Percentiles rank a stretch among this genome's conserved stretches.
These are phyloP conservation scores for Candida labiduridarum DNA, from an alignment of 1,139 yeast genomes.

Conservation along the genomic window DNA sequence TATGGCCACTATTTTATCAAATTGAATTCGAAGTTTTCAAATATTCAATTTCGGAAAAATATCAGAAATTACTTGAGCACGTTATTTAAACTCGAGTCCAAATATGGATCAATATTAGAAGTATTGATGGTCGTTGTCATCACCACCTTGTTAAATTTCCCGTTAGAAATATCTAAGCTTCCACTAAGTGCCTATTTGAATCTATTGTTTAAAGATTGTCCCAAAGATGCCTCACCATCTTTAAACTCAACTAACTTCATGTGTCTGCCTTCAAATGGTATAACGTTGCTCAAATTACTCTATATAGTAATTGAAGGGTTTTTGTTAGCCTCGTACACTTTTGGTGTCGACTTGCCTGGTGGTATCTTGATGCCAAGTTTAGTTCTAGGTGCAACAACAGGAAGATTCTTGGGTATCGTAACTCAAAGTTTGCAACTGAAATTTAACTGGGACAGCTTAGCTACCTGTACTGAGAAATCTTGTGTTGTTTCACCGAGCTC, in stretches of 20 bases:
- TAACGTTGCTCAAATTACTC: slow-evolving; percentile 38
- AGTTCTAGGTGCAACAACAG: slow-evolving; percentile 69
- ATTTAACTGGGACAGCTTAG: slow-evolving; percentile 41
- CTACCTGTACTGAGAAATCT: slow-evolving; percentile 54
- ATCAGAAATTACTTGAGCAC: slow-evolving; percentile 23
- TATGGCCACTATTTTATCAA: slow-evolving; percentile 59
- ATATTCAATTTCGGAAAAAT: slow-evolving; percentile 19
- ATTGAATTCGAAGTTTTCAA: slow-evolving; percentile 42
- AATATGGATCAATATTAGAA: slow-evolving; percentile 43
- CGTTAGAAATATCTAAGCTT: slow-evolving; percentile 53
- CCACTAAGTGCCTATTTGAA: slow-evolving; percentile 60
- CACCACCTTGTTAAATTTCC: slow-evolving; percentile 59
- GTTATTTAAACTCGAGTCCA: slow-evolving; percentile 16
- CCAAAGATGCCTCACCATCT: slow-evolving; percentile 19
- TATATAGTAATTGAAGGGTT: slow-evolving; percentile 57
- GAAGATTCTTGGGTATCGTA: slow-evolving; percentile 66
- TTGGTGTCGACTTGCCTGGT: slow-evolving; percentile 70
- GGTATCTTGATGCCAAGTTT: slow-evolving; percentile 76
- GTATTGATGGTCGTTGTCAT: slow-evolving; percentile 47
- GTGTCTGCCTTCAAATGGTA: slow-evolving; percentile 33
- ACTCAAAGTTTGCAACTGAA: slow-evolving; percentile 52
- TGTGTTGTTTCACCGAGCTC: slow-evolving; percentile 60
- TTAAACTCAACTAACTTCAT: slow-evolving; percentile 32
- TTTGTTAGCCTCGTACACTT: slow-evolving; percentile 60
- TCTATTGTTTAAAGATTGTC: slow-evolving; percentile 67